A percentile compares a stretch with the other conserved stretches of the same genome.
These are phyloP conservation scores for Taxillus chinensis DNA, from an alignment of 164 flowering plant genomes.

Conservation along the genomic window DNA sequence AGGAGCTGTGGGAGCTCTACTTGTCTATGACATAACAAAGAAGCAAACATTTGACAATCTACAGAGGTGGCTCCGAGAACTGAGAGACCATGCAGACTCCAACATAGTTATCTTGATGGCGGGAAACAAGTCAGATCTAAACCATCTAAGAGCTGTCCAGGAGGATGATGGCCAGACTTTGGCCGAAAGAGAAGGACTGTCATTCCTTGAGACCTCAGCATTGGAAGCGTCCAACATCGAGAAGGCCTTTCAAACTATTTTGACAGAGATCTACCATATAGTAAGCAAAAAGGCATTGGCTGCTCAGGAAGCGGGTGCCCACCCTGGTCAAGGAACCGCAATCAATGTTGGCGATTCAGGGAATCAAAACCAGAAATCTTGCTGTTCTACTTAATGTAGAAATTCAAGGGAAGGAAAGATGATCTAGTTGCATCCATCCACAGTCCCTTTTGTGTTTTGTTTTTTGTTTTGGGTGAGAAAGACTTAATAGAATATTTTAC, in stretches of 20 bases:
- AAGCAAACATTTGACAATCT: slow-evolving; percentile 57
- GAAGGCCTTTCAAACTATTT: slow-evolving; percentile 51
- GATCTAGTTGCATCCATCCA: slow-evolving; percentile 1
- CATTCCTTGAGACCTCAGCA: slow-evolving; percentile 63
- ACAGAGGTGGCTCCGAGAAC: slow-evolving; percentile 57
- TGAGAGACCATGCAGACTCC: slow-evolving; percentile 57
- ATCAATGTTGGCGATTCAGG: slow-evolving; percentile 42
- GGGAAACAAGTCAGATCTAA: slow-evolving; percentile 56
- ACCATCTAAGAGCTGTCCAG: slow-evolving; percentile 44
- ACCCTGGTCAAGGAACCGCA: slow-evolving; percentile 54
- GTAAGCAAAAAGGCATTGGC: slow-evolving; percentile 62
- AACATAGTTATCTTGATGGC: slow-evolving; percentile 65
- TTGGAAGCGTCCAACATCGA: slow-evolving; percentile 47
- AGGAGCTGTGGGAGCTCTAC: slow-evolving; percentile 61
- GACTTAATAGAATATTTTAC: not conserved
- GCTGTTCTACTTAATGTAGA: slow-evolving; percentile 35
- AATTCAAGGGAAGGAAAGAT: slow-evolving; percentile 3
- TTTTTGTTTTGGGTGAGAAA: slow-evolving; percentile 11
- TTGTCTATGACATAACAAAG: slow-evolving; percentile 57
- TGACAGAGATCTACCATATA: slow-evolving; percentile 55
- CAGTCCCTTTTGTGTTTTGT: not conserved
- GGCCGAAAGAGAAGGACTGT: slow-evolving; percentile 57
- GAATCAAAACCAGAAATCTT: slow-evolving; percentile 20
- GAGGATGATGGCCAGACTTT: slow-evolving; percentile 44
- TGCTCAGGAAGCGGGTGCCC: slow-evolving; percentile 47